Base-by-base conservation (phyloP, 75 land plant genomes). In the Azolla pinnata region DNA sequence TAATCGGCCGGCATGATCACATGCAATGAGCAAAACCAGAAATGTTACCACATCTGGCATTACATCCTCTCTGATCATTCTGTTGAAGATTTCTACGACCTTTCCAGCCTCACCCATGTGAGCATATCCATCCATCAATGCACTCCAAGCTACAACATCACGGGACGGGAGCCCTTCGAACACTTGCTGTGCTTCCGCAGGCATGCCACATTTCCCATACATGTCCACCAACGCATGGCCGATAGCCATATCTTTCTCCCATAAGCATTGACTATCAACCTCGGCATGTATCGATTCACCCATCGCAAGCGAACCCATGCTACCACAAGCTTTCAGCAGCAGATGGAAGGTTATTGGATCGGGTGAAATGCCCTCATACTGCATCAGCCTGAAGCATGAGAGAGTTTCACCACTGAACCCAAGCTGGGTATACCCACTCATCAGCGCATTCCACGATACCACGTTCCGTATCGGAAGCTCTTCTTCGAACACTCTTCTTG, bases 81-180 rank as follows among this genome's bases (percentile, higher is more conserved):
- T 52, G 46, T 4, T 40, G 48, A 84, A 84, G 8, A 78, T 70
- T 42, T 62, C 40, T 8, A 81, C 34, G 7, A 71, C 79, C 31
- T 78, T 74, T 25, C 32, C 64, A 70, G 83, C 74, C 34, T 51
- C 47, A 56, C 60, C 61, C 59, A 75, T 74, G 25, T 83, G 58
- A 0, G 79, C 80, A 54, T 58, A 81, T 0, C 75, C 88, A 21
- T 81, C 78, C 33, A 84, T 79, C 70, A 84, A 69, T 0, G 81
- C 81, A 2, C 83, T 78, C 81, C 84, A 84, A 2, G 81, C 26
- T 50, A 75, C 69, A 54, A 84, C 55, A 56, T 81, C 72, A 26
- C 76, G 72, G 38, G 63, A 69, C 28, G 45, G 50, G 79, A 84
- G 75, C 58, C 29, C 63, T 31, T 70, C 66, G 55, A 84, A 84